Percentiles rank a stretch among this genome's conserved stretches.
These are phyloP conservation scores for Huntiella bhutanensis DNA, from an alignment of 2,329 filamentous ascomycete genomes.

Conservation along the genomic window DNA sequence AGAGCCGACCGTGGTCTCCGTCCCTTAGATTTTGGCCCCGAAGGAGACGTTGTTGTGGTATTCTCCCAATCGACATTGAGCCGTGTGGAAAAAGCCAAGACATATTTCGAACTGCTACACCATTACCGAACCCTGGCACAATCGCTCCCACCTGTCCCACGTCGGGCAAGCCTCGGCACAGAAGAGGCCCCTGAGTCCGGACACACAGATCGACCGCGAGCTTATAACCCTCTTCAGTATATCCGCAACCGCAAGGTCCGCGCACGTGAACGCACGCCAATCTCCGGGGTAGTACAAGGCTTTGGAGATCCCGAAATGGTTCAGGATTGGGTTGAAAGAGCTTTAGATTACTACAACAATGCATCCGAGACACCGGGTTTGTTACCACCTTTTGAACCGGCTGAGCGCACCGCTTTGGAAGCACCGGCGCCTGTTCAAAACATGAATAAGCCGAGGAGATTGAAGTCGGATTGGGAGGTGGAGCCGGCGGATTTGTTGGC, in stretches of 20 bases:
- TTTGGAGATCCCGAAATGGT: conserved; percentile 60
- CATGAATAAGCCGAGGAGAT: conserved; percentile 44
- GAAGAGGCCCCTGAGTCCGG: conserved; percentile 13
- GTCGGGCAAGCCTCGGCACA: conserved; percentile 2
- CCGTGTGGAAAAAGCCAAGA: conserved; percentile 67
- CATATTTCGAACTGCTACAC: conserved; percentile 66
- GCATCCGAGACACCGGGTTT: conserved; percentile 7
- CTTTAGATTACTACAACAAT: background rate
- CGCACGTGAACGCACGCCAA: conserved; percentile 53
- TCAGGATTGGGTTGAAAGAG: conserved; percentile 55
- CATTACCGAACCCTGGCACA: conserved; percentile 71
- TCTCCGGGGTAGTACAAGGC: conserved; percentile 56
- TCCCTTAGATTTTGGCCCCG: conserved; percentile 13
- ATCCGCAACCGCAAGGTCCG: conserved; percentile 79
- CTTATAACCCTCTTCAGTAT: conserved; percentile 82
- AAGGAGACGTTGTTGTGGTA: conserved; percentile 21
- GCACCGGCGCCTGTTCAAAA: conserved; percentile 25
- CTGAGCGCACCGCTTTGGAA: conserved; percentile 24
- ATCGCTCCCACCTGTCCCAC: conserved; percentile 53
- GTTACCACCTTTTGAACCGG: conserved; percentile 28
- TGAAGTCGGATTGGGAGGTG: conserved; percentile 69
- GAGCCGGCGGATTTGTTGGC: conserved; percentile 72
- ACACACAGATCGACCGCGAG: conserved; percentile 27
- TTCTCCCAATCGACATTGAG: conserved; percentile 66
- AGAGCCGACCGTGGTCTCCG: conserved; percentile 25